These are phyloP conservation scores for Cercophora newfieldiana DNA, from an alignment of 495 filamentous ascomycete species.

Conservation along the genomic window DNA sequence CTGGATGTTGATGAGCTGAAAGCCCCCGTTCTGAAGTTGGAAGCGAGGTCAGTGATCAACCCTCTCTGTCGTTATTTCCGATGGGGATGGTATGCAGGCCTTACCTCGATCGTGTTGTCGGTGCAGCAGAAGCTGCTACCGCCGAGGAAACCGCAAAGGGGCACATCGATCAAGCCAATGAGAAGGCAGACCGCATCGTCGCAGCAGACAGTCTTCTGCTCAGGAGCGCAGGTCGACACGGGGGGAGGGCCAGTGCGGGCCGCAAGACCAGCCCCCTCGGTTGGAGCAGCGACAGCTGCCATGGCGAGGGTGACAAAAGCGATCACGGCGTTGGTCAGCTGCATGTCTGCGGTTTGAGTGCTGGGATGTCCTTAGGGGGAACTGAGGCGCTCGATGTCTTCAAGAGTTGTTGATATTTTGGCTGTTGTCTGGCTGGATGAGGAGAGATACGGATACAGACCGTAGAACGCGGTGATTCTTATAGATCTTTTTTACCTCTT, in stretches of 20 bases:
- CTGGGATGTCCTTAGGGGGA: neutral
- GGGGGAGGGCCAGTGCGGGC: neutral
- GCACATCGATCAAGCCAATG: too few species aligned
- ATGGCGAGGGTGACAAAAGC: neutral
- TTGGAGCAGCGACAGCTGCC: neutral
- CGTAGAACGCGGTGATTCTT: neutral
- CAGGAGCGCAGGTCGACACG: too few species aligned
- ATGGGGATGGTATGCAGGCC: too few species aligned
- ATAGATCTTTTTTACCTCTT: neutral
- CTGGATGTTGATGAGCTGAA: neutral
- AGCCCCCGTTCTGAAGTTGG: neutral
- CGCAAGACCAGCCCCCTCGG: neutral
- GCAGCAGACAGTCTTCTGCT: neutral
- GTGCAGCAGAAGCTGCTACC: neutral
- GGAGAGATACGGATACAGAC: neutral
- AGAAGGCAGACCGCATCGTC: too few species aligned
- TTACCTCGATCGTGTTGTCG: neutral
- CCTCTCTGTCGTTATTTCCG: too few species aligned
- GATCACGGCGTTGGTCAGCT: neutral
- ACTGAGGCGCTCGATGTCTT: neutral
- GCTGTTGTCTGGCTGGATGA: neutral
- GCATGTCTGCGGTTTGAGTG: neutral
- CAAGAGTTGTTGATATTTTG: neutral
- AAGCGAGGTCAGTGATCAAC: neutral
- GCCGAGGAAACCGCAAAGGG: too few species aligned